Percentiles rank a stretch among this genome's conserved stretches.
Evolutionary conservation across 805 yeast species (phyloP).

Genomic region (Blastobotrys chiropterorum): DNA sequence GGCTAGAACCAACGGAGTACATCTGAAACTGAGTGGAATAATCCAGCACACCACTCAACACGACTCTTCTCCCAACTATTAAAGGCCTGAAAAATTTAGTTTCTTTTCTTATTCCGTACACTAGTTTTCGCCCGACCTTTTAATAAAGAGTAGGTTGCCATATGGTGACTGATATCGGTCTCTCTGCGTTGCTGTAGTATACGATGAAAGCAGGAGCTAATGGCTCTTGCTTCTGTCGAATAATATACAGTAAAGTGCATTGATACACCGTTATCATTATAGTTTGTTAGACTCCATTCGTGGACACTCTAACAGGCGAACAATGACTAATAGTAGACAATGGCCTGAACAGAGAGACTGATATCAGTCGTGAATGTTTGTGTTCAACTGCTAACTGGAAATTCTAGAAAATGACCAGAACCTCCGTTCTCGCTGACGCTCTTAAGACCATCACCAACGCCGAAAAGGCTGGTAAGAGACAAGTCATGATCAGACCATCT

Average conservation of each 20-base stretch:
- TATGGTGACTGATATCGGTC: constrained; percentile 6
- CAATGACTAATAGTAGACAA: neutral
- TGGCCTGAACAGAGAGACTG: neutral
- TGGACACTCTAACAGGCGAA: neutral
- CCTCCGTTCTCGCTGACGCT: constrained; percentile 98
- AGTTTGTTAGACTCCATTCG: constrained; percentile 5
- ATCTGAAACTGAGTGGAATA: too few species aligned
- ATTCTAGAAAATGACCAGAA: constrained; percentile 72
- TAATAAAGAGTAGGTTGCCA: neutral
- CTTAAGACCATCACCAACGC: constrained; percentile 97
- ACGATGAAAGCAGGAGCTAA: neutral
- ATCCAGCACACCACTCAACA: neutral
- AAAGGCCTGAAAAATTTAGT: neutral
- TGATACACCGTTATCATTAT: constrained; percentile 20
- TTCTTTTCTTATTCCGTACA: neutral
- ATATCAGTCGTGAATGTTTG: neutral
- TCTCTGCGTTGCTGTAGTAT: constrained; percentile 6
- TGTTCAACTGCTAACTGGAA: constrained; percentile 4
- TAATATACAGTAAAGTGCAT: constrained; percentile 13
- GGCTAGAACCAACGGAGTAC: neutral
- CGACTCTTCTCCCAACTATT: neutral
- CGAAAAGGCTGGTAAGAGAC: constrained; percentile 99
- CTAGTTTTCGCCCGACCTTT: neutral
- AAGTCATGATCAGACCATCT: constrained; percentile 96
- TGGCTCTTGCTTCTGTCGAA: neutral